A percentile compares a stretch with the other conserved stretches of the same genome.
phyloP scores from a whole-genome alignment of 257 asterid species.

The Gentiana straminea region DNA sequence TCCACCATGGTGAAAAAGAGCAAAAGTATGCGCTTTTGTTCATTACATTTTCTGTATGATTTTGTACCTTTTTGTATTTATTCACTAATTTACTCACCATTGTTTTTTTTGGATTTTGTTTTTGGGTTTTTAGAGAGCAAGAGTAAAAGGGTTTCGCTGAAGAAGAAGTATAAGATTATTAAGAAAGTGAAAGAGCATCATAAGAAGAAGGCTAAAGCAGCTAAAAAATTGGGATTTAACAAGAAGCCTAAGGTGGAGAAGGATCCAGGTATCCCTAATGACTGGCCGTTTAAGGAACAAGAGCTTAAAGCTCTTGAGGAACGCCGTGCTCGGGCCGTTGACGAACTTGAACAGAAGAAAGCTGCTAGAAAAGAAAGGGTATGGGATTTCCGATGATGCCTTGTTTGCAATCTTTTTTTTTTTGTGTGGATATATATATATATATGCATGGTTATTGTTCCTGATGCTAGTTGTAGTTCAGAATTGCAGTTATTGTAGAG shows the following conservation, averaged over 20 bases:
- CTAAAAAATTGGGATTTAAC: slow-evolving; percentile 56
- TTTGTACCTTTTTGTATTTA: not conserved
- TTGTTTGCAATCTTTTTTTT: too few species aligned
- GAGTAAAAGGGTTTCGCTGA: slow-evolving; percentile 82
- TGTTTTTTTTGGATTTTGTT: not conserved
- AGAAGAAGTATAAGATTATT: slow-evolving; percentile 72
- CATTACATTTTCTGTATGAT: not conserved
- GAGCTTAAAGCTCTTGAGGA: slow-evolving; percentile 85
- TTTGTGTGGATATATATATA: too few species aligned
- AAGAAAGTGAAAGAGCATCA: slow-evolving; percentile 85
- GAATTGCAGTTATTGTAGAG: too few species aligned
- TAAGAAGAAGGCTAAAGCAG: slow-evolving; percentile 82
- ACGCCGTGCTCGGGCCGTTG: slow-evolving; percentile 61
- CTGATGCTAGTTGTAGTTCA: too few species aligned
- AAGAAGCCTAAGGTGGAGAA: slow-evolving; percentile 61
- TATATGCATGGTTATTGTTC: too few species aligned
- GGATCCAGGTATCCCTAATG: slow-evolving; percentile 94
- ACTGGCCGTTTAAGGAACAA: slow-evolving; percentile 90
- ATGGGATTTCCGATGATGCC: not conserved
- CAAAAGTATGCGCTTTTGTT: slow-evolving; percentile 41
- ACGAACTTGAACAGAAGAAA: slow-evolving; percentile 76
- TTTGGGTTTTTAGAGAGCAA: slow-evolving; percentile 53
- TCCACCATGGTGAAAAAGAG: slow-evolving; percentile 63
- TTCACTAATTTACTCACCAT: not conserved
- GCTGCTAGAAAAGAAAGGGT: slow-evolving; percentile 97